A percentile compares a stretch with the other conserved stretches of the same genome.
Conservation (phyloP, 1,284 basidiomycete genomes). For the Cutaneotrichosporon sp. region DNA sequence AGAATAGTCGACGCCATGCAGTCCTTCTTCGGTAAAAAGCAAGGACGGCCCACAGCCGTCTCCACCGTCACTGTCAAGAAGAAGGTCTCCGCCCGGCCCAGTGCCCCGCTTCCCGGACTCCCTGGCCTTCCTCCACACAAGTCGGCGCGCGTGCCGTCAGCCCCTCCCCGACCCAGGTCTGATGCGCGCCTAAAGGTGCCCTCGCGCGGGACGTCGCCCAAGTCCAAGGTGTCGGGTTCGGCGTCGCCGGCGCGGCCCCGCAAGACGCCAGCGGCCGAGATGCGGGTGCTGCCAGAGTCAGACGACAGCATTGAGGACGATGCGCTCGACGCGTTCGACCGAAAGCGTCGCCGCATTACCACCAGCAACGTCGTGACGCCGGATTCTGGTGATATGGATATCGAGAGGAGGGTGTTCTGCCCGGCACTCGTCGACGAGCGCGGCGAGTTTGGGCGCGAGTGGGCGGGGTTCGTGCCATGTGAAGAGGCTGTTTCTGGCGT, state of each 20-base stretch:
- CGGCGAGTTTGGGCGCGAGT: constrained; percentile 44
- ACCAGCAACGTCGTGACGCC: constrained; percentile 13
- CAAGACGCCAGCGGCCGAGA: constrained; percentile 11
- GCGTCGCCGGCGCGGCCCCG: constrained; percentile 13
- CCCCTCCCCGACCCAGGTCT: neutral
- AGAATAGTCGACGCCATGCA: constrained; percentile 23
- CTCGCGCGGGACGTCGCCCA: neutral
- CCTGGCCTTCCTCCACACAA: neutral
- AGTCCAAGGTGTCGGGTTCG: neutral
- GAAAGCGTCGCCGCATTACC: constrained; percentile 20
- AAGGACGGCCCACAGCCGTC: constrained; percentile 19
- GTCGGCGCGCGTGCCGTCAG: neutral
- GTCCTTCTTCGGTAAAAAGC: constrained; percentile 36
- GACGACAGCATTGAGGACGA: constrained; percentile 24
- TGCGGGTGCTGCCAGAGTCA: constrained; percentile 24
- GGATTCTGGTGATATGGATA: constrained; percentile 22
- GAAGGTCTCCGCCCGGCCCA: constrained; percentile 14
- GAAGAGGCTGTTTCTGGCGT: constrained; percentile 38
- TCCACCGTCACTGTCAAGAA: constrained; percentile 32
- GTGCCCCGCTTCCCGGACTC: neutral
- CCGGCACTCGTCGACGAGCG: constrained; percentile 37
- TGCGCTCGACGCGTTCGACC: constrained; percentile 25
- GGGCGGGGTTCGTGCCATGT: constrained; percentile 41
- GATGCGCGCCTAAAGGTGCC: neutral
- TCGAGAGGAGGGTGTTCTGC: constrained; percentile 35